These are phyloP conservation scores for Amoebophrya sp. DNA, from an alignment of 169 alveolate species.

Conservation along the genomic window DNA sequence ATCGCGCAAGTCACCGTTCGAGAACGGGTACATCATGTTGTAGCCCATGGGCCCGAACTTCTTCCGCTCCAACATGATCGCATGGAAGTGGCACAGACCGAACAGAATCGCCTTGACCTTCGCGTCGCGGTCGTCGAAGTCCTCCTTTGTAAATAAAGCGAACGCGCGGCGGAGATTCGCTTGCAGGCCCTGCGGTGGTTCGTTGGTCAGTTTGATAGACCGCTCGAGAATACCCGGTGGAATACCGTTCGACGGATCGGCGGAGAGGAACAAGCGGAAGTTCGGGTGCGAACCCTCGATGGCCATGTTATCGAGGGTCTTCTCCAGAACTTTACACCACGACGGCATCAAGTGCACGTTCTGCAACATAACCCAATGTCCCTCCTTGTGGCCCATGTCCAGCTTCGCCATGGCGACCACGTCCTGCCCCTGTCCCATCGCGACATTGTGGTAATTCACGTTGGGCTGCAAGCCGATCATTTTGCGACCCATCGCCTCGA, in stretches of 20 bases:
- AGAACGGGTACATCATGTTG: constrained; percentile 90
- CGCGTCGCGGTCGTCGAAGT: constrained; percentile 82
- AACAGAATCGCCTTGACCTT: constrained; percentile 86
- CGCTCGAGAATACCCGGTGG: constrained; percentile 92
- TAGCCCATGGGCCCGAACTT: constrained; percentile 97
- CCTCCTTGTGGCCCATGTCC: constrained; percentile 87
- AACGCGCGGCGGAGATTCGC: constrained; percentile 91
- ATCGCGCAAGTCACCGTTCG: constrained; percentile 87
- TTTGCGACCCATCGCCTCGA: constrained; percentile 74
- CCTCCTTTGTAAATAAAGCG: constrained; percentile 85
- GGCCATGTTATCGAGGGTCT: constrained; percentile 83
- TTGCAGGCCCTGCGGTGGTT: constrained; percentile 72
- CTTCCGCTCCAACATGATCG: constrained; percentile 89
- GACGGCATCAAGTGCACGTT: constrained; percentile 90
- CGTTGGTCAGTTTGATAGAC: constrained; percentile 84
- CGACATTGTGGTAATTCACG: constrained; percentile 80
- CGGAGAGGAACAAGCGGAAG: constrained; percentile 87
- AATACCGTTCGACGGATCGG: constrained; percentile 83
- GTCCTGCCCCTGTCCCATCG: constrained; percentile 91
- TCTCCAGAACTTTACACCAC: constrained; percentile 86
- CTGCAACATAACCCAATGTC: constrained; percentile 93
- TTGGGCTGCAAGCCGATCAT: constrained; percentile 48
- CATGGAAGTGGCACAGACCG: constrained; percentile 93
- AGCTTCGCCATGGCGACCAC: constrained; percentile 81
- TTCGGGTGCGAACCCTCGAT: constrained; percentile 89